Evolutionary conservation across 331 rosid genomes (phyloP).

Genomic region (Cydonia oblonga): DNA sequence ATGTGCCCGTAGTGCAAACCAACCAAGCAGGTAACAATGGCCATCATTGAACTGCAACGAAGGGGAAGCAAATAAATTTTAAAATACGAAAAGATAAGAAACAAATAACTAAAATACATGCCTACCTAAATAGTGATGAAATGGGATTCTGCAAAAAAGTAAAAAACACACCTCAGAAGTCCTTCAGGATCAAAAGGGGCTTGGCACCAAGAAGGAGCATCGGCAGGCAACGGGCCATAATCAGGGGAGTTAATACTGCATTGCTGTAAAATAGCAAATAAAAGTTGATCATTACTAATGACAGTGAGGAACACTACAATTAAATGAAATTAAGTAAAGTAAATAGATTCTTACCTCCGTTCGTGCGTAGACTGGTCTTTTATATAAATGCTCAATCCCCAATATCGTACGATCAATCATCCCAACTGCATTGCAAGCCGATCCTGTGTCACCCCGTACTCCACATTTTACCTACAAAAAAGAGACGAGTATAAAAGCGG

Average conservation of each 20-base stretch:
- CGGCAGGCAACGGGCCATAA: constrained; percentile 73
- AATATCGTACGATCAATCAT: constrained; percentile 79
- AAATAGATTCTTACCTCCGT: constrained; percentile 29
- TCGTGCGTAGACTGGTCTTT: constrained; percentile 63
- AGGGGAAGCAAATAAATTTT: constrained; percentile 5
- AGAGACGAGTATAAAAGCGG: neutral
- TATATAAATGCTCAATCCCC: constrained; percentile 65
- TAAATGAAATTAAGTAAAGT: neutral
- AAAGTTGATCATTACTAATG: neutral
- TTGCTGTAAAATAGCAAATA: constrained; percentile 29
- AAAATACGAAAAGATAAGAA: neutral
- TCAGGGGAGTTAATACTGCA: constrained; percentile 83
- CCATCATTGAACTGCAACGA: constrained; percentile 70
- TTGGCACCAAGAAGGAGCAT: constrained; percentile 99
- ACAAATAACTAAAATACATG: neutral
- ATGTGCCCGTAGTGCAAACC: constrained; percentile 92
- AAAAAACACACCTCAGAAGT: constrained; percentile 41
- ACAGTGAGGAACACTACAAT: neutral
- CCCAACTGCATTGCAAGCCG: constrained; percentile 81
- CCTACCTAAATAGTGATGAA: neutral
- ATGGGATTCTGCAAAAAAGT: neutral
- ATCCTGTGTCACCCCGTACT: constrained; percentile 62
- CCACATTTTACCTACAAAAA: constrained; percentile 78
- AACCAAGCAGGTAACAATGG: constrained; percentile 80
- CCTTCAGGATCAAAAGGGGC: constrained; percentile 99